These are phyloP conservation scores for Verticillium albo-atrum DNA, from an alignment of 2,329 filamentous ascomycete genomes.

Conservation along the genomic window DNA sequence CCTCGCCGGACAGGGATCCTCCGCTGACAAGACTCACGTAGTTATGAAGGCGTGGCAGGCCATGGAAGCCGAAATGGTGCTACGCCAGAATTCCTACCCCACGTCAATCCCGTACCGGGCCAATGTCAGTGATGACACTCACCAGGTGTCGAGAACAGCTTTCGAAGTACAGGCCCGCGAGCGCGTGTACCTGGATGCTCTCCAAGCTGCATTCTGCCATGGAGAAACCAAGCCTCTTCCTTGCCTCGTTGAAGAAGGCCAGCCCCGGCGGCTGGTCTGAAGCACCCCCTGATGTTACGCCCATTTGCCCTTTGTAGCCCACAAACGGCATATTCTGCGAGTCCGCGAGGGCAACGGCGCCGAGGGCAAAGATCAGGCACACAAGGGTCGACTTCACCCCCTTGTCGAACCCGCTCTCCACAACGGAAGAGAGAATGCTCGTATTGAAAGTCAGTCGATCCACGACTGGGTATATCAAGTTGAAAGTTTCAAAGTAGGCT, in stretches of 20 bases:
- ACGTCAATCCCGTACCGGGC: background rate
- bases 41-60: slow-evolving; percentile 52
- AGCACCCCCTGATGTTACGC: slow-evolving; percentile 49
- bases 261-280: slow-evolving; percentile 49
- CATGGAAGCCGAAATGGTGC: slow-evolving; percentile 49
- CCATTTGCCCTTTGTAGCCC: slow-evolving; percentile 36
- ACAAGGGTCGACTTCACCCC: slow-evolving; percentile 46
- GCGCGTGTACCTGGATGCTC: slow-evolving; percentile 53
- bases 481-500: slow-evolving; percentile 56
- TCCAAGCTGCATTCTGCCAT: slow-evolving; percentile 51
- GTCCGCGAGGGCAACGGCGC: slow-evolving; percentile 51
- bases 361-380: slow-evolving; percentile 54
- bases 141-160: slow-evolving; percentile 32
- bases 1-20: slow-evolving; percentile 1
- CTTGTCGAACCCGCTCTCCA: slow-evolving; percentile 44
- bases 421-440: slow-evolving; percentile 38
- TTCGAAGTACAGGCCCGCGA: slow-evolving; percentile 52
- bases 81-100: slow-evolving; percentile 55
- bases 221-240: slow-evolving; percentile 54
- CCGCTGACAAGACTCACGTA: slow-evolving; percentile 32
- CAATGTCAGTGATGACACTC: background rate
- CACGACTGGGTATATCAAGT: slow-evolving; percentile 53
- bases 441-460: slow-evolving; percentile 51
- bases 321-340: slow-evolving; percentile 40
- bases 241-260: slow-evolving; percentile 57